phyloP scores from a whole-genome alignment of 1,284 basidiomycete species.

The Apiotrichum mycotoxinovorans region DNA sequence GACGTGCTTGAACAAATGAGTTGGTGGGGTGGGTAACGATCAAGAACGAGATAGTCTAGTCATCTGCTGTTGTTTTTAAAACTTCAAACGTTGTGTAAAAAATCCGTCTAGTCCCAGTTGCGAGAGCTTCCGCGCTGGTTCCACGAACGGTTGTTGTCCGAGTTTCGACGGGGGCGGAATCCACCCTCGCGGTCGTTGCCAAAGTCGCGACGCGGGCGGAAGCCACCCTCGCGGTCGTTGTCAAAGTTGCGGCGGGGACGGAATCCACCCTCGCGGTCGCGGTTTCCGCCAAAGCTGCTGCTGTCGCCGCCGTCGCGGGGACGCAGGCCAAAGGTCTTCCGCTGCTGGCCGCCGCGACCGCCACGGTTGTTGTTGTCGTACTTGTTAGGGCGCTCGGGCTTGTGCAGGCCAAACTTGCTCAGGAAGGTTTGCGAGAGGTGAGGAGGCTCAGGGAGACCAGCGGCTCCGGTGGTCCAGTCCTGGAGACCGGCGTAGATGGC shows the following conservation, averaged over 20 bases:
- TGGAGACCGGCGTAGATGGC: constrained; percentile 63
- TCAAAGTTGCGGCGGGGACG: constrained; percentile 6
- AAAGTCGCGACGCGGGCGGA: neutral
- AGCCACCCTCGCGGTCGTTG: neutral
- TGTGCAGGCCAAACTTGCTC: constrained; percentile 31
- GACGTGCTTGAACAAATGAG: no score
- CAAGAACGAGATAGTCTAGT: no score
- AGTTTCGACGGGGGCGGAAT: constrained; percentile 4
- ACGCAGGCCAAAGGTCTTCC: constrained; percentile 3
- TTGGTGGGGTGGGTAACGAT: no score
- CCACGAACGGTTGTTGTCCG: neutral
- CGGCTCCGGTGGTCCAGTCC: constrained; percentile 61
- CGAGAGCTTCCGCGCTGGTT: neutral
- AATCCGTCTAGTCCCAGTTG: neutral
- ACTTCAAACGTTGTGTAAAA: no score
- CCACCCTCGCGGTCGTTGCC: constrained; percentile 1
- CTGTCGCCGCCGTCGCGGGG: neutral
- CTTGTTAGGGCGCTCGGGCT: neutral
- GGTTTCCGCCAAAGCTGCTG: neutral
- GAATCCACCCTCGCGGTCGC: neutral
- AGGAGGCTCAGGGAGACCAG: constrained; percentile 56
- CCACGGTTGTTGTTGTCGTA: neutral
- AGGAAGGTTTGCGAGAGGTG: constrained; percentile 57
- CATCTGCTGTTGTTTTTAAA: no score
- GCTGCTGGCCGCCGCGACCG: neutral